Evolutionary conservation across 352 stramenopile species (phyloP).

Genomic region (Phytophthora macrochlamydospora): DNA sequence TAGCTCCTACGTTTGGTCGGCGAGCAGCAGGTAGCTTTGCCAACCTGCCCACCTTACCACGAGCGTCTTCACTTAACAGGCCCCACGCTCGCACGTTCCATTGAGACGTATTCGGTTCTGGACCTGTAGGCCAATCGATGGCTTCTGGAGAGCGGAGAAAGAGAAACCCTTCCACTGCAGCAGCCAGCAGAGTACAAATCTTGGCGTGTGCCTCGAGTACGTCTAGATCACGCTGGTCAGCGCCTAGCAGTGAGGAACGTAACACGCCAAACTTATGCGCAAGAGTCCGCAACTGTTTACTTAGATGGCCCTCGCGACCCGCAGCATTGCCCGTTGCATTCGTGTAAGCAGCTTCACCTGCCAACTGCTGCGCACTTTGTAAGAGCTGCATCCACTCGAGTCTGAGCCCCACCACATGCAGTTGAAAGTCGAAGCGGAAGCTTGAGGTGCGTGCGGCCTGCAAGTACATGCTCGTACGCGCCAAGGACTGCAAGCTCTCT

Average conservation of each 20-base stretch:
- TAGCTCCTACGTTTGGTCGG: slow-evolving; percentile 28
- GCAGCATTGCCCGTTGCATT: slow-evolving; percentile 23
- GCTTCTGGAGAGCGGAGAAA: slow-evolving; percentile 26
- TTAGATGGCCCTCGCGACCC: slow-evolving; percentile 32
- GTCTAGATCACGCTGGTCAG: slow-evolving; percentile 30
- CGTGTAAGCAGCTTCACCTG: slow-evolving; percentile 45
- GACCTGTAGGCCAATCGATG: slow-evolving; percentile 22
- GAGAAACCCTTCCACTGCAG: slow-evolving; percentile 41
- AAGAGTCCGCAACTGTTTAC: slow-evolving; percentile 28
- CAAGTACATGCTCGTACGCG: slow-evolving; percentile 33
- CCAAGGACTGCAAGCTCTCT: slow-evolving; percentile 34
- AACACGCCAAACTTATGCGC: slow-evolving; percentile 30
- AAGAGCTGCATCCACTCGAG: slow-evolving; percentile 48
- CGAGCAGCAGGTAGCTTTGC: slow-evolving; percentile 24
- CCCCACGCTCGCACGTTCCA: slow-evolving; percentile 22
- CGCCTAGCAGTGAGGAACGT: slow-evolving; percentile 38
- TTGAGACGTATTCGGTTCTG: slow-evolving; percentile 2
- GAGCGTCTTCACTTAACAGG: slow-evolving; percentile 19
- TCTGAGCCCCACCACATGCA: slow-evolving; percentile 41
- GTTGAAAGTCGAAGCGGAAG: slow-evolving; percentile 53
- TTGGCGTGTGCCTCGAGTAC: slow-evolving; percentile 28
- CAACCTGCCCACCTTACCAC: slow-evolving; percentile 29
- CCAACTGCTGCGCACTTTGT: slow-evolving; percentile 49
- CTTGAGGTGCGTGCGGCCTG: slow-evolving; percentile 40
- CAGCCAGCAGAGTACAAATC: slow-evolving; percentile 34